phyloP scores from a whole-genome alignment of 305 asterid species.

The Fraxinus ornus region DNA sequence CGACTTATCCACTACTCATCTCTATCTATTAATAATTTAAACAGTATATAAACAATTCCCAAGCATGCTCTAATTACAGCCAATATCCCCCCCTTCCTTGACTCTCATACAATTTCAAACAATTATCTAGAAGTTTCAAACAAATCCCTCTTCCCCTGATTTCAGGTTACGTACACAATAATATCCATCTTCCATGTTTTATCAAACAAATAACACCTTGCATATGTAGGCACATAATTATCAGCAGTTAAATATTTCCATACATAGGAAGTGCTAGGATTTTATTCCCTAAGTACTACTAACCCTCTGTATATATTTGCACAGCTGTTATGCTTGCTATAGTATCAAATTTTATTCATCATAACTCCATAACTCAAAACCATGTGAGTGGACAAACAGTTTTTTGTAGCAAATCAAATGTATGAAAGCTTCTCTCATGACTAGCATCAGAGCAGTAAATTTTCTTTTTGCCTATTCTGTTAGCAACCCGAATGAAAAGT shows the following conservation, averaged over 20 bases:
- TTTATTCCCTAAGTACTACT: not conserved
- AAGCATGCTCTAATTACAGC: not conserved
- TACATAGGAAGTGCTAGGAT: not conserved
- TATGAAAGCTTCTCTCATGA: not conserved
- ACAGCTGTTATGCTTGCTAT: conserved; percentile 6
- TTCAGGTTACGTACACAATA: not conserved
- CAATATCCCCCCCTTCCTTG: not conserved
- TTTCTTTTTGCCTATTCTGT: not conserved
- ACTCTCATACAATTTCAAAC: not conserved
- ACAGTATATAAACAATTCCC: not conserved
- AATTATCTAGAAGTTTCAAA: not conserved
- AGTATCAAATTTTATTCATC: conserved; percentile 8
- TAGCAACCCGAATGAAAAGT: not conserved
- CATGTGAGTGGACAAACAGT: not conserved
- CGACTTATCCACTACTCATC: not conserved
- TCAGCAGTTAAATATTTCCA: not conserved
- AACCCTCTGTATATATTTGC: not conserved
- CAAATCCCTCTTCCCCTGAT: not conserved
- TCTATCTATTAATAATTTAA: not conserved
- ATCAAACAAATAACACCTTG: conserved; percentile 6
- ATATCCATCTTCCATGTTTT: not conserved
- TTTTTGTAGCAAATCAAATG: not conserved
- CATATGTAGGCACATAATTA: conserved; percentile 1
- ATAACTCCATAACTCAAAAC: not conserved
- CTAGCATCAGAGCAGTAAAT: not conserved